Evolutionary conservation across 2,329 filamentous ascomycete genomes (phyloP), one percentile per base, ranked within the genome.

Genomic region (Fusarium coicis): DNA sequence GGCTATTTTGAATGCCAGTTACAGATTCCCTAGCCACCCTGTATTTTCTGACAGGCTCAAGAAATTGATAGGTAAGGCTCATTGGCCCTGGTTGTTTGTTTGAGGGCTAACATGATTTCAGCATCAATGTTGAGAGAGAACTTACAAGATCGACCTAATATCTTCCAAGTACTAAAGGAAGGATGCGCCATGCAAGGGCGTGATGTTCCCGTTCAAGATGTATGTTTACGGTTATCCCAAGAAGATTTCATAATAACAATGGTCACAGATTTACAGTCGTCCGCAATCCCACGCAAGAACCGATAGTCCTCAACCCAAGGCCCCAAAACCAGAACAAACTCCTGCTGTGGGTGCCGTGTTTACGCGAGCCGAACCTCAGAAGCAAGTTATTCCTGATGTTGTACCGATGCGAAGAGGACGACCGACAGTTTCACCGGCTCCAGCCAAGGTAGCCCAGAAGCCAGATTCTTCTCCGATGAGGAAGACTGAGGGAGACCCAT

Each of bases 1-100:
- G 85, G 96, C 96, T 18, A 99, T 99, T 73, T 85, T 99, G 69
- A 98, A 98, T 80, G 96, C 96, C 56, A 97, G 91, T 81, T 98
- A 94, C 87, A 95, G 93, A 79, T 99, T 94, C 78, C 96, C 96
- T 10, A 90, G 88, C 67, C 94, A 98, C 79, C 96, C 96, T 34
- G 86, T 89, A 23, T 99, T 99, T 80, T 98, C 96, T 1, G 93
- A 97, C 76, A 90, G 93, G 63, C 84, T 98, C 63, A 98, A 98
- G 85, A 91, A 92, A 78, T 85, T 99, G 44, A 98, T 98, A 80
- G 93, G 94, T 97, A 79, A 58, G 72, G 32, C 55, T 57, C 21
- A 26, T 54, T 49, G 34, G 46, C 60, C 39, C 43, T 52, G 23
- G 30, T 36, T 53, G 26, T 37, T 30, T 43, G 39, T 42, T 60